A percentile compares a stretch with the other conserved stretches of the same genome.
Evolutionary conservation across 2,329 filamentous ascomycete species (phyloP).

Genomic region (Fusarium sp.): DNA sequence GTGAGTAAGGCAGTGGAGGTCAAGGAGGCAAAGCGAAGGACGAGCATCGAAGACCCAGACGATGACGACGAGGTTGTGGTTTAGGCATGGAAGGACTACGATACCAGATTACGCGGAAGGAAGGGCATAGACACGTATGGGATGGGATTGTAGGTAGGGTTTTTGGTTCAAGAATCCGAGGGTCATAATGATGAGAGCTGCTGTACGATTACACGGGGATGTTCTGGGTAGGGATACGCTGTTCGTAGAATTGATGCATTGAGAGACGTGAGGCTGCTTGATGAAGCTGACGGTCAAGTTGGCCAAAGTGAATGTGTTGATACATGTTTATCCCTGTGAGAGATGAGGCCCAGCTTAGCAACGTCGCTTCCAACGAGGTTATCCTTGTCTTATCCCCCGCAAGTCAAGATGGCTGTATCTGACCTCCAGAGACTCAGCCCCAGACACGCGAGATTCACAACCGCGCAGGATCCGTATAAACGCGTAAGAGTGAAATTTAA

Average conservation of each 20-base stretch:
- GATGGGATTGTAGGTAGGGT: background rate
- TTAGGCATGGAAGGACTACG: conserved; percentile 27
- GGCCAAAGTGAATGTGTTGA: background rate
- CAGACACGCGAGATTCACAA: background rate
- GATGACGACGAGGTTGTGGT: conserved; percentile 64
- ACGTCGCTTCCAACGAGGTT: background rate
- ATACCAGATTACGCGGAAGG: conserved; percentile 35
- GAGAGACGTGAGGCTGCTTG: conserved; percentile 6
- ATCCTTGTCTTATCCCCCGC: background rate
- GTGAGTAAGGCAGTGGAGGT: conserved; percentile 61
- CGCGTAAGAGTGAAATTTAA: background rate
- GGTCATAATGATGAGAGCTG: conserved; percentile 22
- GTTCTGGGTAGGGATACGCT: conserved; percentile 11
- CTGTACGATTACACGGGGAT: conserved; percentile 30
- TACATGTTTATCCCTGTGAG: background rate
- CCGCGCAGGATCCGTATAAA: background rate
- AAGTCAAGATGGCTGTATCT: background rate
- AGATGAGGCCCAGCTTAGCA: background rate
- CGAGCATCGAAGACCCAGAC: conserved; percentile 71
- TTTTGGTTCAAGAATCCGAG: background rate
- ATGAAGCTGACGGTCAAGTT: background rate
- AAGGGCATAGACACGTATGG: conserved; percentile 4
- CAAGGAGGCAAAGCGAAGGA: conserved; percentile 65
- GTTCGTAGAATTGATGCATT: conserved; percentile 30
- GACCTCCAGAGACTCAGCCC: background rate